A percentile compares a stretch with the other conserved stretches of the same genome.
Conservation (phyloP, 345 rosid genomes). For the Barbarea vulgaris region DNA sequence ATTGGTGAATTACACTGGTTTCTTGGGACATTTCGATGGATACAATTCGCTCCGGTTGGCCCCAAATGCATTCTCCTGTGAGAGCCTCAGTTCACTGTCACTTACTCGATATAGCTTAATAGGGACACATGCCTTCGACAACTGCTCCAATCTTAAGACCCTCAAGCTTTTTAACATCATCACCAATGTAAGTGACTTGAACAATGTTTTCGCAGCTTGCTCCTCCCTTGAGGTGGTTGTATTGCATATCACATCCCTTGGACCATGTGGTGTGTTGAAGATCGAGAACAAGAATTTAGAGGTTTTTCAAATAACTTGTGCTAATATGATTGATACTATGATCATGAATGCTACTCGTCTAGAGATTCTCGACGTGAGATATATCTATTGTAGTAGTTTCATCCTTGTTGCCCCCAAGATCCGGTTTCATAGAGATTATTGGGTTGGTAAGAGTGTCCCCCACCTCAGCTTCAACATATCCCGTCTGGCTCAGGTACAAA, state of each 20-base stretch:
- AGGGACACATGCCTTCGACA: background rate
- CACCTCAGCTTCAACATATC: conserved; percentile 15
- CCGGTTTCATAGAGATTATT: background rate
- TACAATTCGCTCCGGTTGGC: background rate
- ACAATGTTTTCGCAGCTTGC: background rate
- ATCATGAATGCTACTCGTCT: conserved; percentile 6
- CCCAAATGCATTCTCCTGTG: background rate
- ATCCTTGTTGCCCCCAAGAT: conserved; percentile 13
- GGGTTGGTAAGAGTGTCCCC: background rate
- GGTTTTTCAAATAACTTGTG: conserved; percentile 1
- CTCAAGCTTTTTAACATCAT: conserved; percentile 7
- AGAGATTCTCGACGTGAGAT: conserved; percentile 15
- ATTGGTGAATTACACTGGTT: background rate
- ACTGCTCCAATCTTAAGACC: conserved; percentile 19
- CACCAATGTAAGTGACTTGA: background rate
- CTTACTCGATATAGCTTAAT: background rate
- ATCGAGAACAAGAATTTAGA: conserved; percentile 26
- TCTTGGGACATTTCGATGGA: background rate
- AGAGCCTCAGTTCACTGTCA: conserved; percentile 19
- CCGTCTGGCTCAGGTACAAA: conserved; percentile 23
- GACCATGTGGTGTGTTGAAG: background rate
- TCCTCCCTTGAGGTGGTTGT: conserved; percentile 29
- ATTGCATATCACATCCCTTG: background rate
- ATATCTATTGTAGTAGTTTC: background rate
- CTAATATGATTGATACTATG: background rate